These are phyloP conservation scores for Megacollybia marginata DNA, from an alignment of 768 basidiomycete species.

Conservation along the genomic window DNA sequence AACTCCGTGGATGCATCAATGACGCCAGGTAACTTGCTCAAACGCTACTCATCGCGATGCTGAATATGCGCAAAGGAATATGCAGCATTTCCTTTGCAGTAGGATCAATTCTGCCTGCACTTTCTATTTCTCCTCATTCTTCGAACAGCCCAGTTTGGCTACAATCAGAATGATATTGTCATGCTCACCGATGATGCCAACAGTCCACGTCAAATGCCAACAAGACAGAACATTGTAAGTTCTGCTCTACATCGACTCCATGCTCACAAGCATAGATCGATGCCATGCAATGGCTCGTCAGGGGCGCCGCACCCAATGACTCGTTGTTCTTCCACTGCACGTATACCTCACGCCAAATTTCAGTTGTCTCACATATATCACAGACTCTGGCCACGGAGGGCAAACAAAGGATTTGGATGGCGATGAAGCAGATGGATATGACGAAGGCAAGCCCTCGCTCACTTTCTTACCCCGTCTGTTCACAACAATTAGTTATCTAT, in stretches of 20 bases:
- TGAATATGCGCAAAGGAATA: conserved; percentile 33
- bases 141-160: conserved; percentile 43
- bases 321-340: conserved; percentile 87
- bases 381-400: conserved; percentile 92
- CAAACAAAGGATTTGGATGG: conserved; percentile 80
- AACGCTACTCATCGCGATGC: too few relatives aligned
- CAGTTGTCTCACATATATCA: background rate
- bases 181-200: conserved; percentile 72
- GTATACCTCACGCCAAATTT: conserved; percentile 10
- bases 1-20: conserved; percentile 84
- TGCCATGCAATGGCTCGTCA: conserved; percentile 92
- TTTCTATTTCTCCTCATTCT: background rate
- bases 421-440: conserved; percentile 78
- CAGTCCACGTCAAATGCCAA: conserved; percentile 62
- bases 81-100: conserved; percentile 72
- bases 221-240: conserved; percentile 71
- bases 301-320: conserved; percentile 71
- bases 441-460: conserved; percentile 49
- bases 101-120: conserved; percentile 15
- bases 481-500: conserved; percentile 59
- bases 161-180: conserved; percentile 76
- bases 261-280: conserved; percentile 34
- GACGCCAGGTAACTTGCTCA: conserved; percentile 41
- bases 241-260: background rate
- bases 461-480: background rate